Evolutionary conservation across 2,329 filamentous ascomycete genomes (phyloP).

Genomic region (Cordyceps fumosorosea): DNA sequence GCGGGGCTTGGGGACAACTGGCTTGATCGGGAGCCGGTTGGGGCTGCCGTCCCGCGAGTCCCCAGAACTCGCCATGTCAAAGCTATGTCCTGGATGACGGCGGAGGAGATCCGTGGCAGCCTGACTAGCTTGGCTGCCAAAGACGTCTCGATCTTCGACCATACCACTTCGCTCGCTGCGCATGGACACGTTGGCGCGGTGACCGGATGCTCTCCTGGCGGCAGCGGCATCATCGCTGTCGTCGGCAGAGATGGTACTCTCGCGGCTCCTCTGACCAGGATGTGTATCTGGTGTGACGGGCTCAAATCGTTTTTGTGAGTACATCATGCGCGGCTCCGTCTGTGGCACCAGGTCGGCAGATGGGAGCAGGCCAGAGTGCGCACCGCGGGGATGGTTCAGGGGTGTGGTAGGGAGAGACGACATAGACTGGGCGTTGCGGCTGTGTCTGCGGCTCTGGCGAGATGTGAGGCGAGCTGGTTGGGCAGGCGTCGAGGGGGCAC

Average conservation of each 20-base stretch:
- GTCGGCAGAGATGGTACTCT: conserved; percentile 75
- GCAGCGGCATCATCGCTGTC: conserved; percentile 50
- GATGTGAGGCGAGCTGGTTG: conserved; percentile 37
- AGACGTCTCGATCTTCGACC: conserved; percentile 45
- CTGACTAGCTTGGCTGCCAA: conserved; percentile 71
- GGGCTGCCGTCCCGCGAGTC: conserved; percentile 39
- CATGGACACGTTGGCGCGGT: conserved; percentile 25
- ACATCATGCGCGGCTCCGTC: conserved; percentile 48
- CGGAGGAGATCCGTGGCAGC: conserved; percentile 70
- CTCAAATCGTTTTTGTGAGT: conserved; percentile 32
- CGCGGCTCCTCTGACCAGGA: conserved; percentile 62
- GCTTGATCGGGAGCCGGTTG: conserved; percentile 20
- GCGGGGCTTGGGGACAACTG: conserved; percentile 41
- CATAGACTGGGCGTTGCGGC: conserved; percentile 71
- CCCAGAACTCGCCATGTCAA: conserved; percentile 40
- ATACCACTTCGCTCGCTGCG: conserved; percentile 13
- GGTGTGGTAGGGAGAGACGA: conserved; percentile 81
- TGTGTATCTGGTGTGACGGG: conserved; percentile 39
- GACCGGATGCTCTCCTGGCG: conserved; percentile 18
- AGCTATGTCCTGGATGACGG: conserved; percentile 47
- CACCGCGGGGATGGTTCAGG: conserved; percentile 42
- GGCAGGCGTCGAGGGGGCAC: conserved; percentile 65
- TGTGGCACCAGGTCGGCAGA: conserved; percentile 57
- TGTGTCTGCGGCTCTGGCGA: conserved; percentile 55
- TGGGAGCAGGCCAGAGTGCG: conserved; percentile 50